Percentiles rank a stretch among this genome's conserved stretches.
Conservation (phyloP, 2,329 filamentous ascomycete species). For the Blumeriella jaapii region DNA sequence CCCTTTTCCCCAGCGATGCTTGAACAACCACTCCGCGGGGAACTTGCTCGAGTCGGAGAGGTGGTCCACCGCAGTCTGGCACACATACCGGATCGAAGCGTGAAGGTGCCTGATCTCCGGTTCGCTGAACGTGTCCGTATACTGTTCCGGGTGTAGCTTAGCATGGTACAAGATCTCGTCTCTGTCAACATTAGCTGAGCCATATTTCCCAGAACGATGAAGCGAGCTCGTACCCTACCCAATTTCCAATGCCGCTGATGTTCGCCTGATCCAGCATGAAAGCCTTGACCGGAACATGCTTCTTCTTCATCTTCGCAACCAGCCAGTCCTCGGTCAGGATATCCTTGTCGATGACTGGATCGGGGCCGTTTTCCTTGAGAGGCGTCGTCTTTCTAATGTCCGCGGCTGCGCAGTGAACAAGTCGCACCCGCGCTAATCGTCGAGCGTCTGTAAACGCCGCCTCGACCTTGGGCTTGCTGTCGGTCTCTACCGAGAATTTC, state of each 20-base stretch:
- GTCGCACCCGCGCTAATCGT: constrained; percentile 64
- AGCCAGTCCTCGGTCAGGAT: constrained; percentile 69
- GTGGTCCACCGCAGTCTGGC: constrained; percentile 63
- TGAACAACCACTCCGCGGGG: constrained; percentile 79
- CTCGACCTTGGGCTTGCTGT: constrained; percentile 40
- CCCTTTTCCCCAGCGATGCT: constrained; percentile 80
- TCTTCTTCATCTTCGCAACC: constrained; percentile 54
- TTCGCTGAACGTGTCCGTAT: constrained; percentile 69
- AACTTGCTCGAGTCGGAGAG: constrained; percentile 77
- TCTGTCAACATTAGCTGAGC: constrained; percentile 25
- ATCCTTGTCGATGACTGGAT: constrained; percentile 75
- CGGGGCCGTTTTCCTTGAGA: constrained; percentile 83
- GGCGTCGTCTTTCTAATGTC: constrained; percentile 68
- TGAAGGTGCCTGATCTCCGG: constrained; percentile 62
- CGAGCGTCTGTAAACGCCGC: constrained; percentile 77
- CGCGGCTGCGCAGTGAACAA: constrained; percentile 68
- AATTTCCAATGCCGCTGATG: constrained; percentile 91
- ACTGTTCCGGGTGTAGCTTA: constrained; percentile 82
- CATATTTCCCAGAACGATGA: neutral
- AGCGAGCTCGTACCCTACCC: constrained; percentile 56
- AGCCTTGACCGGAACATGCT: constrained; percentile 81
- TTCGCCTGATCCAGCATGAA: constrained; percentile 77
- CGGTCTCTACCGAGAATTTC: constrained; percentile 70
- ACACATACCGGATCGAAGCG: constrained; percentile 65
- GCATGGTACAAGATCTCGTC: constrained; percentile 91